These are phyloP conservation scores for Clitopilus hobsonii DNA, from an alignment of 768 basidiomycete species.

Conservation along the genomic window DNA sequence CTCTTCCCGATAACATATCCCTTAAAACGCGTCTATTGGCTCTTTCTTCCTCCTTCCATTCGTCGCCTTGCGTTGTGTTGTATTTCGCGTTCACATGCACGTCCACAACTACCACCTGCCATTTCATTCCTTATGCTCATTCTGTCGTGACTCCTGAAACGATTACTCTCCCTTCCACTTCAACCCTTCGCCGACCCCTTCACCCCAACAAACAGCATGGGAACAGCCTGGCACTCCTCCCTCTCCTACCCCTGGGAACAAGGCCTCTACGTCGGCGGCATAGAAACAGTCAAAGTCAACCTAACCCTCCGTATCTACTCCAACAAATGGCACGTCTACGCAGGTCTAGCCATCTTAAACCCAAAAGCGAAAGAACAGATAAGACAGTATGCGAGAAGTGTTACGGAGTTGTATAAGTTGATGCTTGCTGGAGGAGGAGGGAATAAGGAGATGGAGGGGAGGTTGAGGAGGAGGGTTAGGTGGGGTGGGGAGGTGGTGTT, in stretches of 20 bases:
- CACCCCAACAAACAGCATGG: slow-evolving; percentile 71
- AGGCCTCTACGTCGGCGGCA: slow-evolving; percentile 91
- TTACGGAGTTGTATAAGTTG: slow-evolving; percentile 90
- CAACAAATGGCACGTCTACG: slow-evolving; percentile 99
- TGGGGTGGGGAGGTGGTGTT: slow-evolving; percentile 77
- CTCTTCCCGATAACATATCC: no score
- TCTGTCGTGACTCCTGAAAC: no score
- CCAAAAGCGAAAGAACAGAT: slow-evolving; percentile 87
- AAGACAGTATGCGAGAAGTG: slow-evolving; percentile 82
- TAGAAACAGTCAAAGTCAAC: slow-evolving; percentile 98
- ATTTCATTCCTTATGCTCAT: no score
- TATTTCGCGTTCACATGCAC: no score
- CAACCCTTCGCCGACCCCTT: no score
- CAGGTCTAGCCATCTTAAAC: slow-evolving; percentile 96
- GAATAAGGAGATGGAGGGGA: slow-evolving; percentile 28
- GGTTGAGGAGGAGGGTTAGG: slow-evolving; percentile 68
- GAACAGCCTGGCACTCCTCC: slow-evolving; percentile 86
- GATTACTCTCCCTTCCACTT: no score
- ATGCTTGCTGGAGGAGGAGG: slow-evolving; percentile 67
- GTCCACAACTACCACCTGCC: no score
- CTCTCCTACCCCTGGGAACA: slow-evolving; percentile 92
- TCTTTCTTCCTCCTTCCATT: neutral
- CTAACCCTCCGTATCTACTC: slow-evolving; percentile 94
- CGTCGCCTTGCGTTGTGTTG: no score
- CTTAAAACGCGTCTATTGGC: no score